Percentiles rank a stretch among this genome's conserved stretches.
Evolutionary conservation across 345 rosid genomes (phyloP).

Genomic region (Salix suchowensis): DNA sequence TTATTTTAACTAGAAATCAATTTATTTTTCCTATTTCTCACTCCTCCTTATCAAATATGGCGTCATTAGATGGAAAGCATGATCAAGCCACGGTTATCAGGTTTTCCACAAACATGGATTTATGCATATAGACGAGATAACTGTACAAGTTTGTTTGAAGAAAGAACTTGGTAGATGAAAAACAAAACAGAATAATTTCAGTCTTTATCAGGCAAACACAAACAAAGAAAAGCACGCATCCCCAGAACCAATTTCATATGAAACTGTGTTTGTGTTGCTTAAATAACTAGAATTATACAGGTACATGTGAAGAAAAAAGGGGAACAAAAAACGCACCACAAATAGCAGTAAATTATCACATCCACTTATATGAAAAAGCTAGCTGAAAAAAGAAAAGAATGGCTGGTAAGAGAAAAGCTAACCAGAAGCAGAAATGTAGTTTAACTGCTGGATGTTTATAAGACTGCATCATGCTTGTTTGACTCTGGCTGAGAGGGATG

Average conservation of each 20-base stretch:
- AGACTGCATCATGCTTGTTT: constrained; percentile 2
- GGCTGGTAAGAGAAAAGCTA: not conserved
- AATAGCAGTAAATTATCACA: not conserved
- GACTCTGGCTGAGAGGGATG: constrained; percentile 13
- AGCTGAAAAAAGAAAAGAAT: not conserved
- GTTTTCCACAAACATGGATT: not conserved
- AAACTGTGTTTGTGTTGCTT: not conserved
- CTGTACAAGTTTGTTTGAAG: not conserved
- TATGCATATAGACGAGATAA: not conserved
- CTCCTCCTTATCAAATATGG: no score
- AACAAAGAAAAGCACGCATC: not conserved
- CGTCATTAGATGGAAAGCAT: not conserved
- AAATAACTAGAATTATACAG: not conserved
- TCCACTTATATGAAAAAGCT: not conserved
- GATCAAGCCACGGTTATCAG: not conserved
- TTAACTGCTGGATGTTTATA: not conserved
- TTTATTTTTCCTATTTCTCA: no score
- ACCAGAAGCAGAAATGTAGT: not conserved
- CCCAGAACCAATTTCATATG: not conserved
- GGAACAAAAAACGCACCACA: not conserved
- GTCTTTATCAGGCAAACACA: not conserved
- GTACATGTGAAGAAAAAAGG: not conserved
- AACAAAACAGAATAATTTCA: not conserved
- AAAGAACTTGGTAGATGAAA: not conserved
- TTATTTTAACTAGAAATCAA: no score